Evolutionary conservation across 129 eudicot species (phyloP), one percentile per base, ranked within the genome.

Genomic region (Flaveria ramosissima): DNA sequence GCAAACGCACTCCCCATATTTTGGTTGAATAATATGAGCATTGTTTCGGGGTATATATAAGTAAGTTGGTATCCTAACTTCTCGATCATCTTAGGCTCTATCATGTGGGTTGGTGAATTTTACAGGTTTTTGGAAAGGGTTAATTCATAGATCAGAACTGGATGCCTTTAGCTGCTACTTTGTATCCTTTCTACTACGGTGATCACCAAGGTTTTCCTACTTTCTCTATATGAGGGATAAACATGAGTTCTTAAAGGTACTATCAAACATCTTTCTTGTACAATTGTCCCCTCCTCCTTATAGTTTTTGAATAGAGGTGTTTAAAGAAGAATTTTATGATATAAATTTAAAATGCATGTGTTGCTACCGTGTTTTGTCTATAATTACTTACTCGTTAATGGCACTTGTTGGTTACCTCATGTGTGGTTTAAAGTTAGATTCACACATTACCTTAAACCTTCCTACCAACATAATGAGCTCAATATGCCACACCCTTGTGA

Each of bases 141-240:
- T 68, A 63, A 7, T 21, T 87, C 20, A 41, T 86, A 21, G 86
- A 86, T 71, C 83, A 79, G 86, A 83, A 63, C 1, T 96, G 98
- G 41, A 75, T 91, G 45, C 97, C 98, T 27, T 87, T 88, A 41
- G 91, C 97, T 74, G 61, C 85, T 46, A 94, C 96, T 86, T 80
- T 91, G 53, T 94, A 91, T 43, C 89, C 96, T 16, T 91, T 94
- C 70, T 94, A 97, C 78, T 94, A 87, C 39, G 89, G 97, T 51
- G 97, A 93, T 68, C 98, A 91, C 86, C 97, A 96, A 3, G 93
- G 91, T 81, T 94, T 94, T 56, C 98, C 98, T 11, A 86, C 93
- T 27, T 77, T 94, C 14, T 94, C 91, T 76, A 85, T 6, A 94
- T 91, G 97, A 84, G 83, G 70, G 82, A 83, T 47, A 86, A 71